phyloP scores from a whole-genome alignment of 2,329 filamentous ascomycete genomes.

The Arachnomyces sp. region DNA sequence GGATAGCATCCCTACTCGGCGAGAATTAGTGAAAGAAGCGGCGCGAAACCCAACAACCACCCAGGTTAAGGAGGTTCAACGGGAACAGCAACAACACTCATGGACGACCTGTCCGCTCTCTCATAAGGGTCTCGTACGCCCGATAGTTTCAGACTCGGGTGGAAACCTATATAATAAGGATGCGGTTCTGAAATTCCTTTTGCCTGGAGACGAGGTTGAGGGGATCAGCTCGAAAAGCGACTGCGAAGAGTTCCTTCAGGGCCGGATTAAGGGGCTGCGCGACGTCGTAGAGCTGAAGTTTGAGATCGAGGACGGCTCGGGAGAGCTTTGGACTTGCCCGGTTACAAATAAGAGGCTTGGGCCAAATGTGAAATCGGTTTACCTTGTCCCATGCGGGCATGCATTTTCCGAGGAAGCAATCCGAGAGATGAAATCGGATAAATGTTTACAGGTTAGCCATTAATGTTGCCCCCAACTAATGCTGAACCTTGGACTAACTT shows the following conservation, averaged over 20 bases:
- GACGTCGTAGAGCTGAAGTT: conserved; percentile 86
- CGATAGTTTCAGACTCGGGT: conserved; percentile 73
- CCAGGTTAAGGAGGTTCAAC: conserved; percentile 79
- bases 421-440: conserved; percentile 63
- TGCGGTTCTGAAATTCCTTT: conserved; percentile 63
- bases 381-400: conserved; percentile 90
- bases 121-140: conserved; percentile 60
- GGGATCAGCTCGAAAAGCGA: conserved; percentile 48
- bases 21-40: conserved; percentile 91
- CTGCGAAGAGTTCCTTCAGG: conserved; percentile 53
- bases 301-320: conserved; percentile 38
- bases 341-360: conserved; percentile 82
- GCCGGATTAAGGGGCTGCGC: conserved; percentile 65
- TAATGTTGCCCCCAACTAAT: background rate
- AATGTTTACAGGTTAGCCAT: conserved; percentile 45
- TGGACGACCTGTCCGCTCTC: conserved; percentile 89
- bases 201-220: conserved; percentile 47
- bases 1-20: conserved; percentile 75
- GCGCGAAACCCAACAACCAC: conserved; percentile 72
- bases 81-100: conserved; percentile 74
- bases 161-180: conserved; percentile 95
- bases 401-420: conserved; percentile 83
- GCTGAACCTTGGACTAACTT: conserved; percentile 4
- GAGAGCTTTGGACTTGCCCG: conserved; percentile 63
- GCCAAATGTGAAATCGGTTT: conserved; percentile 69